Conservation (phyloP, 2,329 filamentous ascomycete genomes). For the Neofusicoccum laricinum region DNA sequence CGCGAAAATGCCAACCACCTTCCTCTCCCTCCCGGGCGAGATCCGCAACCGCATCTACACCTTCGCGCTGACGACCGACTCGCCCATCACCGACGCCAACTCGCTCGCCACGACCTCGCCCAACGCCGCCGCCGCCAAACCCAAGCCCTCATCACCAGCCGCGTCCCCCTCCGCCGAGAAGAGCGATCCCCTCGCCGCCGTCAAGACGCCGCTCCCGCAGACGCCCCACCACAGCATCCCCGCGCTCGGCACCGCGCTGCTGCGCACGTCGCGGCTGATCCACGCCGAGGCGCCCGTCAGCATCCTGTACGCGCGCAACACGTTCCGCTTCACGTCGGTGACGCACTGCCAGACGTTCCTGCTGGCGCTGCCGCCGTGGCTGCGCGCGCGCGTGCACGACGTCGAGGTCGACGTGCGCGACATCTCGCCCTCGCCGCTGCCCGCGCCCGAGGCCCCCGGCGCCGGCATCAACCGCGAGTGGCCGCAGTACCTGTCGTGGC, state of each 20-base stretch:
- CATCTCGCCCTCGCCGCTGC: conserved; percentile 20
- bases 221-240: conserved; percentile 16
- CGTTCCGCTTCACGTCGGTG: conserved; percentile 36
- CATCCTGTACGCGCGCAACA: conserved; percentile 32
- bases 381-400: conserved; percentile 27
- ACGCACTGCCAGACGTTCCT: conserved; percentile 31
- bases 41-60: conserved; percentile 34
- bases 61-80: conserved; percentile 26
- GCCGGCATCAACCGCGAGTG: conserved; percentile 29
- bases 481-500: conserved; percentile 33
- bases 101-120: conserved; percentile 14
- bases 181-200: background rate
- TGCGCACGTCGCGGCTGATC: conserved; percentile 35
- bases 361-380: conserved; percentile 21
- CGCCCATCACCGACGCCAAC: conserved; percentile 28
- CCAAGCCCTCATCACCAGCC: background rate
- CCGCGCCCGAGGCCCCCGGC: conserved; percentile 15
- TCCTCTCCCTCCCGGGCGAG: conserved; percentile 33
- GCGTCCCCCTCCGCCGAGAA: background rate
- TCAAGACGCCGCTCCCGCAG: background rate
- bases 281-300: conserved; percentile 32
- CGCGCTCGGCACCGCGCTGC: conserved; percentile 27
- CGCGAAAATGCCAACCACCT: conserved; percentile 10
- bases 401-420: conserved; percentile 37
- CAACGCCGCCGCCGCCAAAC: background rate